These are phyloP conservation scores for Candida michaelii DNA, from an alignment of 805 yeast species.

Conservation along the genomic window DNA sequence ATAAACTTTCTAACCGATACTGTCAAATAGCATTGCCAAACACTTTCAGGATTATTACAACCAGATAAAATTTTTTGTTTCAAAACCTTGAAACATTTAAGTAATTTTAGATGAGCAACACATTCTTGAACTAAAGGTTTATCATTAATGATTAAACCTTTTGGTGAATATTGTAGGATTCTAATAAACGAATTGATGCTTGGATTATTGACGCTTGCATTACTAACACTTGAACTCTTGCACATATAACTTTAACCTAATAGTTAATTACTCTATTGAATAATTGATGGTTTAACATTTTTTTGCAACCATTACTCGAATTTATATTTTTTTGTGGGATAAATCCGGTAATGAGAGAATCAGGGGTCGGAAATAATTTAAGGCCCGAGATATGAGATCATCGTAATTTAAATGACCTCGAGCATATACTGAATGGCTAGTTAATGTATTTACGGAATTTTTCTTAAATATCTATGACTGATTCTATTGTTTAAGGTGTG, in stretches of 20 bases:
- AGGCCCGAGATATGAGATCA: not conserved
- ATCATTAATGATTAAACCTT: not conserved
- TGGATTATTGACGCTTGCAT: not conserved
- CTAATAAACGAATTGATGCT: not conserved
- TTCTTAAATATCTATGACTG: not conserved
- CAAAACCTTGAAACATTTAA: conserved; percentile 21
- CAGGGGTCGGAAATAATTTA: not conserved
- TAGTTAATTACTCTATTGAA: not conserved
- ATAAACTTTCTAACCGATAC: conserved; percentile 24
- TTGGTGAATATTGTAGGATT: not conserved
- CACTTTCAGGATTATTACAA: conserved; percentile 8
- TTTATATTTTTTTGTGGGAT: not conserved
- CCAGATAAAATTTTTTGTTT: conserved; percentile 12
- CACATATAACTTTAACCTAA: not conserved
- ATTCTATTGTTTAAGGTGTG: not conserved
- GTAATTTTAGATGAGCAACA: conserved; percentile 23
- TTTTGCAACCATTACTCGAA: not conserved
- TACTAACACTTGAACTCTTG: not conserved
- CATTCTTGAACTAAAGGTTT: conserved; percentile 15
- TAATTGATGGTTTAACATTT: not conserved
- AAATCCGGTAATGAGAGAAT: not conserved
- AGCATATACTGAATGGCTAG: not conserved
- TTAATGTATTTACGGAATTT: not conserved
- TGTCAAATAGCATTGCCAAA: conserved; percentile 24
- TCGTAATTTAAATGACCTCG: not conserved